phyloP scores from a whole-genome alignment of 331 rosid species.

The Dryas integrifolia region DNA sequence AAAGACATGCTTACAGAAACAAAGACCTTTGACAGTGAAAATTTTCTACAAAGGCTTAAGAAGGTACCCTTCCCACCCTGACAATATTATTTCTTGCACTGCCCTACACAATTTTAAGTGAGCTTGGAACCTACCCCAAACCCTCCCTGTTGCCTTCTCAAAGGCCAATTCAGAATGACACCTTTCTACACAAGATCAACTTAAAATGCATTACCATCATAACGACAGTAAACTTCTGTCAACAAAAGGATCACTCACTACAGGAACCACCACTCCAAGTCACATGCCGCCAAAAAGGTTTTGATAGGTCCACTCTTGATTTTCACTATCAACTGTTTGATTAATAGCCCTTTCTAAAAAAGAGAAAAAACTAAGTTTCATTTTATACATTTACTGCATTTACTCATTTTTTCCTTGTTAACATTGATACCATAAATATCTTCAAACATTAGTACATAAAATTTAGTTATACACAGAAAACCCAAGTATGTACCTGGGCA shows the following conservation, averaged over 20 bases:
- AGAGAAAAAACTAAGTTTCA: too few relatives aligned
- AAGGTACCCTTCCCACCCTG: neutral
- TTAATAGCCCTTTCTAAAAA: too few relatives aligned
- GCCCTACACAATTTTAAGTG: neutral
- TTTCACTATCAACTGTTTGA: neutral
- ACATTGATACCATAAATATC: neutral
- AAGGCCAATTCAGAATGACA: neutral
- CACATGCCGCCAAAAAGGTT: too few relatives aligned
- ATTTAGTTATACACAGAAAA: neutral
- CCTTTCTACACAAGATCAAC: neutral
- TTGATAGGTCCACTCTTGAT: neutral
- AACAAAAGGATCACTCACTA: neutral
- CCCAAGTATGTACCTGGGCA: neutral
- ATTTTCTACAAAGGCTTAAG: neutral
- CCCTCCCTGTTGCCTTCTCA: constrained; percentile 1
- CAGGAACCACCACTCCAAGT: neutral
- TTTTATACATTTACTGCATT: too few relatives aligned
- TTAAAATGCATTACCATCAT: neutral
- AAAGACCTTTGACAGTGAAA: neutral
- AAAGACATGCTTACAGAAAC: neutral
- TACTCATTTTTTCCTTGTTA: neutral
- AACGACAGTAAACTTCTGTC: neutral
- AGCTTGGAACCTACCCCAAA: neutral
- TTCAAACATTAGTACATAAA: neutral
- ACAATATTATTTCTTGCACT: neutral